phyloP scores from a whole-genome alignment of 83 land plant genomes.

The Picea engelmannii region DNA sequence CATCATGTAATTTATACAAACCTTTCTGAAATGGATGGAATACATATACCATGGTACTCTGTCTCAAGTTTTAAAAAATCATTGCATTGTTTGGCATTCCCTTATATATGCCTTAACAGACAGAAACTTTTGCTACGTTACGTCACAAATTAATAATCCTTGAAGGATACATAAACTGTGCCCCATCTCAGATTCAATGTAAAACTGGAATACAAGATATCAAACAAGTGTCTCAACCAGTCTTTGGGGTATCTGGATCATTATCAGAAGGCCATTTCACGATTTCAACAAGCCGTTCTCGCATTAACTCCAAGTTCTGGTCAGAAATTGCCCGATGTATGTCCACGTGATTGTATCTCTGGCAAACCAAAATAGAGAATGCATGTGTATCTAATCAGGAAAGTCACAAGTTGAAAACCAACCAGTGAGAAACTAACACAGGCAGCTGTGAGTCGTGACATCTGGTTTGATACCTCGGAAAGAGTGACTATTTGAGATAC shows the following conservation, averaged over 20 bases:
- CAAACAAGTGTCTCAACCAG: background rate
- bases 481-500: background rate
- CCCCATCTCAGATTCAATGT: no score
- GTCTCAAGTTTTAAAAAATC: no score
- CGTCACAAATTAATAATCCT: no score
- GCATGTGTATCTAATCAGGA: slow-evolving; percentile 1
- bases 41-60: no score
- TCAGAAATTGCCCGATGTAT: slow-evolving; percentile 79
- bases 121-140: no score
- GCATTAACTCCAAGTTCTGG: slow-evolving; percentile 86
- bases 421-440: background rate
- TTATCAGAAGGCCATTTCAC: slow-evolving; percentile 80
- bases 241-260: background rate
- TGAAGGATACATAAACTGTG: no score
- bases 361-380: slow-evolving; percentile 16
- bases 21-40: no score
- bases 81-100: no score
- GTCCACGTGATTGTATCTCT: slow-evolving; percentile 83
- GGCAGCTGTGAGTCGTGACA: background rate
- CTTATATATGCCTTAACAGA: no score
- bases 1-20: no score
- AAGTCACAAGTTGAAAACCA: background rate
- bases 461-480: background rate
- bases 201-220: no score
- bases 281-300: slow-evolving; percentile 91